These are phyloP conservation scores for Exophiala alcalophila DNA, from an alignment of 2,329 filamentous ascomycete genomes.

Conservation along the genomic window DNA sequence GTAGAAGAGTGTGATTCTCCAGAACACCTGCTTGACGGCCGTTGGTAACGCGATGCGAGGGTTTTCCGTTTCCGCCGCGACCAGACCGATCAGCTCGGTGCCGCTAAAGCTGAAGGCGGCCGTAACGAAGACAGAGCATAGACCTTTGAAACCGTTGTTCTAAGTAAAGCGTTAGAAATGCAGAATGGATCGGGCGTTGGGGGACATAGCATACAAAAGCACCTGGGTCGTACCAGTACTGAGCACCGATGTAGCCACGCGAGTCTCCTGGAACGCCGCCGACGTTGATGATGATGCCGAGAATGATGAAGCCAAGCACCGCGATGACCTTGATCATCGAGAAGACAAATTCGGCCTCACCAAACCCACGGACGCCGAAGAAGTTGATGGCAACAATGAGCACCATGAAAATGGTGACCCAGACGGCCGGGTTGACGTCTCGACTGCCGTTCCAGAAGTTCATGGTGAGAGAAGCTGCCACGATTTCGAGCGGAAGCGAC, in stretches of 20 bases:
- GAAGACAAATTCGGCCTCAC: slow-evolving; percentile 85
- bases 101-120: slow-evolving; percentile 62
- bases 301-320: slow-evolving; percentile 74
- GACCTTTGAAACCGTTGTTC: slow-evolving; percentile 65
- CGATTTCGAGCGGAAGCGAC: slow-evolving; percentile 78
- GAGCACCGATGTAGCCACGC: slow-evolving; percentile 74
- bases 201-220: slow-evolving; percentile 44
- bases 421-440: slow-evolving; percentile 65
- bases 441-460: slow-evolving; percentile 66
- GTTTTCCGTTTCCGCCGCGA: slow-evolving; percentile 58
- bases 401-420: slow-evolving; percentile 76
- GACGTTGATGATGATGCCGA: slow-evolving; percentile 64
- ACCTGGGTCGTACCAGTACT: slow-evolving; percentile 75
- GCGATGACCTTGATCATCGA: slow-evolving; percentile 82
- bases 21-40: slow-evolving; percentile 87
- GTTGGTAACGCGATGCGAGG: slow-evolving; percentile 71
- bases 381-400: slow-evolving; percentile 78
- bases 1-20: slow-evolving; percentile 90
- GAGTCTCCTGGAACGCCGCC: slow-evolving; percentile 64
- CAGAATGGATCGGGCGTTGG: slow-evolving; percentile 59
- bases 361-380: slow-evolving; percentile 83
- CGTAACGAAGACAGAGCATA: slow-evolving; percentile 62
- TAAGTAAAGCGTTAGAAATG: slow-evolving; percentile 63
- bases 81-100: slow-evolving; percentile 60
- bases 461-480: slow-evolving; percentile 80